Percentiles rank a stretch among this genome's conserved stretches.
Conservation (phyloP, 257 asterid species). For the Solanum ahanhuiri region DNA sequence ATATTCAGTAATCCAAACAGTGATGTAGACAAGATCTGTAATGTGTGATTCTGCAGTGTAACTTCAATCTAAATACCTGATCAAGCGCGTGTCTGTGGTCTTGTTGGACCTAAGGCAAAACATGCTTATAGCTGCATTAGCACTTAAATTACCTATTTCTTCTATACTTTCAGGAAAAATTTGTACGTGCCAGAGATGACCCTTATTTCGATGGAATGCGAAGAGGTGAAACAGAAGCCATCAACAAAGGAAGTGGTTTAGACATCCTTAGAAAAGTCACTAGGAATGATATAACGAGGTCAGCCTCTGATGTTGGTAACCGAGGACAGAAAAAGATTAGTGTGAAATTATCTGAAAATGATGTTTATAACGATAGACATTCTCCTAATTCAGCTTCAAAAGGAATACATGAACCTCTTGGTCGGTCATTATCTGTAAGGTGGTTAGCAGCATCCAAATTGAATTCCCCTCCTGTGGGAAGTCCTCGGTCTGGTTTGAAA, state of each 20-base stretch:
- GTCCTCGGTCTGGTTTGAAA: conserved; percentile 19
- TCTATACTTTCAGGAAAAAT: conserved; percentile 6
- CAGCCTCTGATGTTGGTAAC: conserved; percentile 50
- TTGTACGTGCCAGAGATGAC: conserved; percentile 51
- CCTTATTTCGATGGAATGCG: conserved; percentile 64
- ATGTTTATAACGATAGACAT: conserved; percentile 10
- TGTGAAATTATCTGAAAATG: conserved; percentile 17
- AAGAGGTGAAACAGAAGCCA: conserved; percentile 40
- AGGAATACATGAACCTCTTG: conserved; percentile 43
- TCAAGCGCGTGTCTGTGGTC: not conserved
- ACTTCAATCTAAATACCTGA: not conserved
- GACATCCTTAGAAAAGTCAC: conserved; percentile 27
- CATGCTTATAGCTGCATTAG: not conserved
- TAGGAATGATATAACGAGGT: conserved; percentile 12
- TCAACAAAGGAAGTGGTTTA: conserved; percentile 23
- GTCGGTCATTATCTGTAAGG: conserved; percentile 45
- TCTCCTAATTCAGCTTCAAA: conserved; percentile 30
- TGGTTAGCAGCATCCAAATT: conserved; percentile 35
- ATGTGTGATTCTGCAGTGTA: not conserved
- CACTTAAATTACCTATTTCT: not conserved
- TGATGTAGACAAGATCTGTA: not conserved
- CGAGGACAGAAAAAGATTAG: conserved; percentile 16
- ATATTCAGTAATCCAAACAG: not conserved
- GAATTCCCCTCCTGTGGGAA: conserved; percentile 28
- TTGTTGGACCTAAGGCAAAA: not conserved